These are phyloP conservation scores for Phytophthora pistaciae DNA, from an alignment of 352 stramenopile species.

Conservation along the genomic window DNA sequence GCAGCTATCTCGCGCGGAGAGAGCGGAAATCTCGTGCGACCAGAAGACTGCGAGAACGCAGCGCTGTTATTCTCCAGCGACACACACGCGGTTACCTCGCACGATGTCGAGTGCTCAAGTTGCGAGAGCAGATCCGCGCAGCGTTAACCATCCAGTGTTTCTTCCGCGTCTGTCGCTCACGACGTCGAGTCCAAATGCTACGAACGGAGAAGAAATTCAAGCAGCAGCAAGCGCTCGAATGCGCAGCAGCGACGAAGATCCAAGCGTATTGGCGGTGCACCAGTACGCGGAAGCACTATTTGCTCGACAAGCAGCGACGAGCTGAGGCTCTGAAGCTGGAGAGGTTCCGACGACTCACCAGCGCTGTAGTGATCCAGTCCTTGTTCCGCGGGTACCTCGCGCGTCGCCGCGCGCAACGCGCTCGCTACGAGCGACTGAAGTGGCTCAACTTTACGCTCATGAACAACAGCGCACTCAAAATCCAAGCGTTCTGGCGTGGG, in stretches of 20 bases:
- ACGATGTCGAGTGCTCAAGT: slow-evolving; percentile 33
- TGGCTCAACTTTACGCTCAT: slow-evolving; percentile 70
- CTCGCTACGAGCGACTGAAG: slow-evolving; percentile 75
- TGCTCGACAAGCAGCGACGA: slow-evolving; percentile 34
- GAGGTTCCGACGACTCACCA: slow-evolving; percentile 48
- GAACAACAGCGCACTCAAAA: slow-evolving; percentile 73
- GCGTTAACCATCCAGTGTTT: slow-evolving; percentile 68
- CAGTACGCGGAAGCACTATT: slow-evolving; percentile 40
- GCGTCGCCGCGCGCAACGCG: slow-evolving; percentile 51
- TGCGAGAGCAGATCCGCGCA: slow-evolving; percentile 43
- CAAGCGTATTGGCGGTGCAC: slow-evolving; percentile 59
- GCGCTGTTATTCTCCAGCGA: slow-evolving; percentile 60
- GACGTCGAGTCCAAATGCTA: slow-evolving; percentile 48
- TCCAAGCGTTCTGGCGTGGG: slow-evolving; percentile 81
- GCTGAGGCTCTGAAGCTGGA: slow-evolving; percentile 48
- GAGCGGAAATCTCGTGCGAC: slow-evolving; percentile 44
- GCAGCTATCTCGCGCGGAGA: slow-evolving; percentile 57
- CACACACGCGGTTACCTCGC: slow-evolving; percentile 60
- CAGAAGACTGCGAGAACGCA: slow-evolving; percentile 19
- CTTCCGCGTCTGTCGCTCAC: slow-evolving; percentile 51
- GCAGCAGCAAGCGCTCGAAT: slow-evolving; percentile 32
- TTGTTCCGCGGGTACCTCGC: slow-evolving; percentile 70
- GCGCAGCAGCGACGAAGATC: slow-evolving; percentile 51
- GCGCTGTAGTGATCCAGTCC: slow-evolving; percentile 67
- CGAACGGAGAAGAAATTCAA: slow-evolving; percentile 45